Conservation (phyloP, 176 grass and related monocot genomes). For the Juncus effusus region DNA sequence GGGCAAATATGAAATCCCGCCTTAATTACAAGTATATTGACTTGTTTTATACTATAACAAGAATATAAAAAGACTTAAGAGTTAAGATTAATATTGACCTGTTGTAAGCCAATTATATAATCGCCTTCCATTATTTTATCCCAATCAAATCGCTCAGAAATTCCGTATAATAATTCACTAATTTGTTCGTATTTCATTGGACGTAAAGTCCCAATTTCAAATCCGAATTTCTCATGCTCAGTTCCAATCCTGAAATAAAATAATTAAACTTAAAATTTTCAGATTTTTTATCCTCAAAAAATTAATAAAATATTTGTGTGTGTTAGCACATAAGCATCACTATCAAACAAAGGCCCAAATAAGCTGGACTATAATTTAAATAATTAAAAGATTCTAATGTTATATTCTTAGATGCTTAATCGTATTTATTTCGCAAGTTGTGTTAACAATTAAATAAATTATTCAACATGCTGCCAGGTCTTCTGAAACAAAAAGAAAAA, state of each 20-base stretch:
- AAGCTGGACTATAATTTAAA: neutral
- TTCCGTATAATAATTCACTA: slow-evolving; percentile 66
- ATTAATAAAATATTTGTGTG: neutral
- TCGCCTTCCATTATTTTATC: slow-evolving; percentile 85
- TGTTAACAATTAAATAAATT: neutral
- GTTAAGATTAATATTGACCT: slow-evolving; percentile 35
- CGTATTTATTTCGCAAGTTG: slow-evolving; percentile 17
- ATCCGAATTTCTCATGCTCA: slow-evolving; percentile 97
- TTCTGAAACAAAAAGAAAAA: neutral
- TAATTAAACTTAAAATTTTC: neutral
- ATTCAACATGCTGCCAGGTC: slow-evolving; percentile 3
- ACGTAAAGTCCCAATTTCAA: slow-evolving; percentile 72
- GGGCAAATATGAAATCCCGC: no score
- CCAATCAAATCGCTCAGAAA: slow-evolving; percentile 89
- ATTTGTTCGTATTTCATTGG: slow-evolving; percentile 95
- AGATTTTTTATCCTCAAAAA: neutral
- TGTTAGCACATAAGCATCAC: slow-evolving; percentile 3
- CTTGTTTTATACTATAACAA: neutral
- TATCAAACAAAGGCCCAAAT: slow-evolving; percentile 4
- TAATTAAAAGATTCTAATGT: slow-evolving; percentile 6
- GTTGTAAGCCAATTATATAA: slow-evolving; percentile 80
- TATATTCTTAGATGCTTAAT: slow-evolving; percentile 13
- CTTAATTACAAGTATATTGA: no score
- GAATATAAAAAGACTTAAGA: neutral
- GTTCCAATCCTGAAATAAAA: slow-evolving; percentile 80